phyloP scores from a whole-genome alignment of 2,329 filamentous ascomycete genomes.

The Colletotrichum sp. region DNA sequence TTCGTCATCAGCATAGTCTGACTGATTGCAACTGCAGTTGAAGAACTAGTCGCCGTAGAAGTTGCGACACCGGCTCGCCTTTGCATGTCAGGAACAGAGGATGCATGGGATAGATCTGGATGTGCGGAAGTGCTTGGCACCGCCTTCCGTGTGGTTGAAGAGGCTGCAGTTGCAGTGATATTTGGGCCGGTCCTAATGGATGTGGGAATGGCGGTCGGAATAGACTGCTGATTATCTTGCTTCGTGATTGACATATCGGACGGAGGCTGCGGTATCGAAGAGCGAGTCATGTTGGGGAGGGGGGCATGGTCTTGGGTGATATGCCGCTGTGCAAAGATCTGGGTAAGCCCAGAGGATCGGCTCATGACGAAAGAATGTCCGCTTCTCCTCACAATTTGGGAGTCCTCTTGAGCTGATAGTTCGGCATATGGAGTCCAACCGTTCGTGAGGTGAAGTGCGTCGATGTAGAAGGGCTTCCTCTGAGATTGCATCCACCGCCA shows the following conservation, averaged over 20 bases:
- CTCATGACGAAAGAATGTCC: background rate
- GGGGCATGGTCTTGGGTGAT: background rate
- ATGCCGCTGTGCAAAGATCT: background rate
- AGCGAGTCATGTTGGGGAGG: background rate
- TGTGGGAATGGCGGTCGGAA: too few relatives aligned
- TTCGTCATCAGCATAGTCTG: background rate
- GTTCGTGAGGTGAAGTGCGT: background rate
- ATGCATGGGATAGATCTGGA: background rate
- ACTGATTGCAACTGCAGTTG: too few relatives aligned
- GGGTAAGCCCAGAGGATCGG: background rate
- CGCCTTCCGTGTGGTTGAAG: background rate
- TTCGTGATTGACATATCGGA: background rate
- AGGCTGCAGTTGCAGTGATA: background rate
- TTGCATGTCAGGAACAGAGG: background rate
- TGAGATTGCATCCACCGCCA: background rate
- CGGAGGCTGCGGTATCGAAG: background rate
- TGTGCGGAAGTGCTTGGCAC: background rate
- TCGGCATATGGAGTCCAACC: background rate
- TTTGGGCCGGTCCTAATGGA: background rate
- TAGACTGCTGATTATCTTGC: background rate
- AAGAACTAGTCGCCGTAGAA: background rate
- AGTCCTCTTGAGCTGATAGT: background rate
- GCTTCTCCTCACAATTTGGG: background rate
- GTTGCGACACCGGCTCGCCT: background rate
- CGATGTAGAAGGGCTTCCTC: background rate